phyloP scores from a whole-genome alignment of 106 monocot genomes.

The Apostasia ramifera region DNA sequence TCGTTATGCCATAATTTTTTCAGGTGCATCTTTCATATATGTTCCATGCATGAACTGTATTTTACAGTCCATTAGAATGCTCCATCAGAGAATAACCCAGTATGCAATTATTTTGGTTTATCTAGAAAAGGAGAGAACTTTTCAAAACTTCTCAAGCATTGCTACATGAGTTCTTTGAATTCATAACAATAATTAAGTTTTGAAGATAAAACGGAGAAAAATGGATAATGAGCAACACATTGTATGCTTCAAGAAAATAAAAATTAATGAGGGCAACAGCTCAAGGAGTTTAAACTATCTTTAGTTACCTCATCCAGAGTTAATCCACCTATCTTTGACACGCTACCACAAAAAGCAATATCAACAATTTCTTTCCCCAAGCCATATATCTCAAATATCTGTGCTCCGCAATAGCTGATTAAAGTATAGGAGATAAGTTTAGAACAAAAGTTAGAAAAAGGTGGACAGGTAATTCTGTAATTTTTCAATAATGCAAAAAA shows the following conservation, averaged over 20 bases:
- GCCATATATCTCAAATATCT: conserved; percentile 98
- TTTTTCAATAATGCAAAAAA: background rate
- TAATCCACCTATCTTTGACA: conserved; percentile 89
- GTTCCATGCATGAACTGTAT: no score
- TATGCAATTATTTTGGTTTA: no score
- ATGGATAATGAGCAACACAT: no score
- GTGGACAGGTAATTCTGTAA: background rate
- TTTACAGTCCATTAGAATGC: no score
- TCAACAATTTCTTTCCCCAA: conserved; percentile 90
- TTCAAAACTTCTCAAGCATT: no score
- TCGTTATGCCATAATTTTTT: no score
- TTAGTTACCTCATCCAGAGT: conserved; percentile 87
- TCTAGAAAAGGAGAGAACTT: no score
- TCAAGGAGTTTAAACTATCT: background rate
- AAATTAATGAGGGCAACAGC: background rate
- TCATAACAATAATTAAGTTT: no score
- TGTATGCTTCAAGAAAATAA: background rate
- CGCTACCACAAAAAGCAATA: conserved; percentile 95
- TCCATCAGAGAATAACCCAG: no score
- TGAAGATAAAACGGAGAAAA: no score
- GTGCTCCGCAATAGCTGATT: conserved; percentile 92
- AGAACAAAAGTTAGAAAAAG: background rate
- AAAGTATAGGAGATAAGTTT: conserved; percentile 12
- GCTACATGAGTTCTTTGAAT: no score
- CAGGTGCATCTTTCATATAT: no score